phyloP scores from a whole-genome alignment of 495 filamentous ascomycete genomes.

The Neurospora africana region DNA sequence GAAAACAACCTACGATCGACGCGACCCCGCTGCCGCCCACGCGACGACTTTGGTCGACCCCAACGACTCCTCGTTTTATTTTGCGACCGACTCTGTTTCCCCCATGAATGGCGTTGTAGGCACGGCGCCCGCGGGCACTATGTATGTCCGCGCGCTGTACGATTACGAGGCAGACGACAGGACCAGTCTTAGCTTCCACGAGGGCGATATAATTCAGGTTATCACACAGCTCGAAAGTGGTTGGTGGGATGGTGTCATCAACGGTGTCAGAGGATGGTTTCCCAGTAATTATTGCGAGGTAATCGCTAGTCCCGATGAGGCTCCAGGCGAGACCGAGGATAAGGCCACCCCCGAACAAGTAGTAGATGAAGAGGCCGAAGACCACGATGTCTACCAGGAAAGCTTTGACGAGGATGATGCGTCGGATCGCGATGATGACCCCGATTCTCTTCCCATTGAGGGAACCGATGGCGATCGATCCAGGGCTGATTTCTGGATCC shows the following conservation, averaged over 20 bases:
- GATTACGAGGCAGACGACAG: constrained; percentile 95
- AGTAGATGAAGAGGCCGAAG: constrained; percentile 59
- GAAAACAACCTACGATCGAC: constrained; percentile 1
- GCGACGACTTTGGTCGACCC: constrained; percentile 26
- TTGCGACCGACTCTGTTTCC: constrained; percentile 15
- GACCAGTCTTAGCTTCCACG: constrained; percentile 89
- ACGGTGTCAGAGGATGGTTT: constrained; percentile 92
- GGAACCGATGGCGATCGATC: constrained; percentile 60
- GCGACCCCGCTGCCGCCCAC: constrained; percentile 11
- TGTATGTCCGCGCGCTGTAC: constrained; percentile 93
- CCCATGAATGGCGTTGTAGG: constrained; percentile 63
- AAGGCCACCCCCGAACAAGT: neutral
- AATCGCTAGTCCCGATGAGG: constrained; percentile 63
- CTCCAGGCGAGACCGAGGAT: constrained; percentile 53
- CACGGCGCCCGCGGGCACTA: constrained; percentile 60
- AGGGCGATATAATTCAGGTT: constrained; percentile 94
- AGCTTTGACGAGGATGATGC: constrained; percentile 23
- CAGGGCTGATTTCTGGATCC: constrained; percentile 95
- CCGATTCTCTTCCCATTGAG: constrained; percentile 57
- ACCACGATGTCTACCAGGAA: constrained; percentile 33
- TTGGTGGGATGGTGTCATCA: constrained; percentile 98
- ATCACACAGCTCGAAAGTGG: constrained; percentile 95
- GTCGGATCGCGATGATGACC: constrained; percentile 30
- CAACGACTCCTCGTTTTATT: constrained; percentile 9
- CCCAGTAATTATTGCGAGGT: constrained; percentile 96